Evolutionary conservation across 352 stramenopile genomes (phyloP).

Genomic region (Globisporangium parvum): DNA sequence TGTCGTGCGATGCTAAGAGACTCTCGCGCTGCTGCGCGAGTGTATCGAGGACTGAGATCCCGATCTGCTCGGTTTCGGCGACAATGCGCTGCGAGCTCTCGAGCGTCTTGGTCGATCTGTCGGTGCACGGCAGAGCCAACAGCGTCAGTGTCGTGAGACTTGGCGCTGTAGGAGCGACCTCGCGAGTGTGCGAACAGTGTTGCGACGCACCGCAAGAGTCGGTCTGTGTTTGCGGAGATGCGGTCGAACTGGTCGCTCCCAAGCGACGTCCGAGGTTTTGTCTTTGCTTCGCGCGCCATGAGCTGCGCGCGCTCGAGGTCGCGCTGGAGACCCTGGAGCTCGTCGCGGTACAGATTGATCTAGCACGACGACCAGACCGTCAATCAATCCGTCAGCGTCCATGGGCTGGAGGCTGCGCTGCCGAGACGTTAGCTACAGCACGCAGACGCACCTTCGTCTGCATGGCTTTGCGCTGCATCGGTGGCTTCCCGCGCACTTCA

Average conservation of each 20-base stretch:
- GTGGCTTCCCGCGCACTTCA: constrained; percentile 57
- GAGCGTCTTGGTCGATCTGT: constrained; percentile 54
- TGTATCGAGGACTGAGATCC: constrained; percentile 65
- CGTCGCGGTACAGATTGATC: constrained; percentile 67
- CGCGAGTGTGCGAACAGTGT: too few species aligned
- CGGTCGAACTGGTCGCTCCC: constrained; percentile 57
- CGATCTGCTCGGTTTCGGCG: constrained; percentile 58
- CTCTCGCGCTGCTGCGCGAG: constrained; percentile 65
- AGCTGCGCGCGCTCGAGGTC: constrained; percentile 69
- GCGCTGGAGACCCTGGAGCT: constrained; percentile 57
- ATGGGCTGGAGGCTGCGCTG: too few species aligned
- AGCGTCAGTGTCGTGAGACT: too few species aligned
- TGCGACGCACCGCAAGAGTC: constrained; percentile 46
- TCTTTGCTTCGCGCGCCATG: constrained; percentile 48
- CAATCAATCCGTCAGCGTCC: not conserved
- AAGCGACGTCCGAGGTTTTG: constrained; percentile 13
- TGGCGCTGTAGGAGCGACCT: too few species aligned
- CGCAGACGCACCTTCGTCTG: constrained; percentile 43
- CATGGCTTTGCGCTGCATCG: constrained; percentile 61
- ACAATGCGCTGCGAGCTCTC: constrained; percentile 65
- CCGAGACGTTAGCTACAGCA: too few species aligned
- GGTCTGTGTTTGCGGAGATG: constrained; percentile 58
- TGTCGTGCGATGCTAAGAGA: constrained; percentile 60
- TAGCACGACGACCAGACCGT: constrained; percentile 10
- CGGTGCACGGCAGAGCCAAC: not conserved